Percentiles rank a stretch among this genome's conserved stretches.
phyloP scores from a whole-genome alignment of 176 grass and related monocot species.

The Hsuehochloa calcarea region DNA sequence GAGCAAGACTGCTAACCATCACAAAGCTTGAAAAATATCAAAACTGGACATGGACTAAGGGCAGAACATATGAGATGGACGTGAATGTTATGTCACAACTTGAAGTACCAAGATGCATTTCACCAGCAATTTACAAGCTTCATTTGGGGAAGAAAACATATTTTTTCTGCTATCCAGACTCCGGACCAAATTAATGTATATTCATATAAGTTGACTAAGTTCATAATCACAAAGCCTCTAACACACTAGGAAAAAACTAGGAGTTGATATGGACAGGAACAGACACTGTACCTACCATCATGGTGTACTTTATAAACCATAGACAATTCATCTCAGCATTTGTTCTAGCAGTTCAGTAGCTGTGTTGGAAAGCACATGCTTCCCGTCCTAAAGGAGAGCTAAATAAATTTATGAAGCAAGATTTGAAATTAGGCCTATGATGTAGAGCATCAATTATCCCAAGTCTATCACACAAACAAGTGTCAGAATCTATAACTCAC shows the following conservation, averaged over 20 bases:
- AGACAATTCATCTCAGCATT: neutral
- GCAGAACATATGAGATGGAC: neutral
- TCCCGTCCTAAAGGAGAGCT: neutral
- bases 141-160: neutral
- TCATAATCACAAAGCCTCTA: neutral
- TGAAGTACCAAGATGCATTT: neutral
- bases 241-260: neutral
- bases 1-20: neutral
- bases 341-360: neutral
- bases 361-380: neutral
- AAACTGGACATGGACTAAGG: conserved; percentile 1
- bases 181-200: neutral
- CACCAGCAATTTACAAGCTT: neutral
- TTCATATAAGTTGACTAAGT: neutral
- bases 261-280: neutral
- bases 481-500: neutral
- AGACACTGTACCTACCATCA: neutral
- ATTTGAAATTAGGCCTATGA: neutral
- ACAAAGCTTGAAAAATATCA: neutral
- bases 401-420: conserved; percentile 9
- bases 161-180: neutral
- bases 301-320: neutral
- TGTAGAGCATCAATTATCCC: neutral
- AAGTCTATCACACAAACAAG: neutral
- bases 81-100: neutral